Conservation (phyloP, 139 green algal genomes). For the Coccomyxa sp. region DNA sequence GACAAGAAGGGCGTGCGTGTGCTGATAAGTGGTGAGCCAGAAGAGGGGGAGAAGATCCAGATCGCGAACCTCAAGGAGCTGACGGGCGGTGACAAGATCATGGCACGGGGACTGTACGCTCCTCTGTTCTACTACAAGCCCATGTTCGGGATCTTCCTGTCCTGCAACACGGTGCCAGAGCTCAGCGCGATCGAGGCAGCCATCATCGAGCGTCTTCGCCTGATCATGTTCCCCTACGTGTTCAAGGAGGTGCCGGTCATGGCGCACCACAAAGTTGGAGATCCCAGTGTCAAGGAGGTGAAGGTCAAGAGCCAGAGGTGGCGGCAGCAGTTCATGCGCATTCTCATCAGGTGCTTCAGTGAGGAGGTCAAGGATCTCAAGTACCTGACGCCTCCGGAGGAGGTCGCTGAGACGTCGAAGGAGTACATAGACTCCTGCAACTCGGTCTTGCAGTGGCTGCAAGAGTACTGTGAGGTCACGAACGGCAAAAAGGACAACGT, state of each 20-base stretch:
- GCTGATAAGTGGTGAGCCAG: background rate
- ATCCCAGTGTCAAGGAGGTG: conserved; percentile 6
- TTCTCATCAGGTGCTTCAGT: too few species aligned
- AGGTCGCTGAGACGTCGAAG: too few species aligned
- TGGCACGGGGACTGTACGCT: background rate
- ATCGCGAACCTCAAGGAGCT: background rate
- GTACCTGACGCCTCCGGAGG: too few species aligned
- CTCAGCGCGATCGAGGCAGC: conserved; percentile 12
- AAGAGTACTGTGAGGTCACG: too few species aligned
- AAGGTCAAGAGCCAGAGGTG: conserved; percentile 7
- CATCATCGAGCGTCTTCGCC: conserved; percentile 18
- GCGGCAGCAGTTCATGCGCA: conserved; percentile 20
- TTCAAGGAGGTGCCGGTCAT: conserved; percentile 17
- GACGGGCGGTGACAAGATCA: background rate
- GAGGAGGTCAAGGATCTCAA: too few species aligned
- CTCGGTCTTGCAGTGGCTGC: too few species aligned
- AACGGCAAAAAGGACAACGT: too few species aligned
- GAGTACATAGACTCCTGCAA: too few species aligned
- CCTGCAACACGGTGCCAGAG: conserved; percentile 22
- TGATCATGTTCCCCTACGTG: conserved; percentile 13
- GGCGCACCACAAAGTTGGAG: conserved; percentile 7
- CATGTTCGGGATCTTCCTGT: conserved; percentile 8
- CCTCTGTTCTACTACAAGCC: conserved; percentile 17
- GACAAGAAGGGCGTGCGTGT: background rate
- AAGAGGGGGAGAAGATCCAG: background rate